Evolutionary conservation across 441 rosid species (phyloP).

Genomic region (Populus trichocarpa): DNA sequence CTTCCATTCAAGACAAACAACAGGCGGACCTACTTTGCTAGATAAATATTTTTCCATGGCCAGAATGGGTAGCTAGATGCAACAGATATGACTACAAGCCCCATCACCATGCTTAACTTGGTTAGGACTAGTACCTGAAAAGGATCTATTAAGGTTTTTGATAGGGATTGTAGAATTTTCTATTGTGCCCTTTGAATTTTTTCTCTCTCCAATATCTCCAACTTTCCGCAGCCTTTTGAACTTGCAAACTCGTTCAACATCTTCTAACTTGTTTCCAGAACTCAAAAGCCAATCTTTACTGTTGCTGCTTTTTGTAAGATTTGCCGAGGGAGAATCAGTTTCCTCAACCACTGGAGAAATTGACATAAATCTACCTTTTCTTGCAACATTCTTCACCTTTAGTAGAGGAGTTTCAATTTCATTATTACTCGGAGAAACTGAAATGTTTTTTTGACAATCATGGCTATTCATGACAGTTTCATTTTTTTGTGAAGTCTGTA

Average conservation of each 20-base stretch:
- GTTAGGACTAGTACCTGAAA: slow-evolving; percentile 19
- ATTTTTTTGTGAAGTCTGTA: slow-evolving; percentile 31
- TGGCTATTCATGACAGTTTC: slow-evolving; percentile 18
- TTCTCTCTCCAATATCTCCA: slow-evolving; percentile 41
- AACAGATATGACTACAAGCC: slow-evolving; percentile 17
- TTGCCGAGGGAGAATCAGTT: slow-evolving; percentile 35
- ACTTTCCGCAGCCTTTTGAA: slow-evolving; percentile 75
- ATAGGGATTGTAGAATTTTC: slow-evolving; percentile 30
- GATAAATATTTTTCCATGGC: background rate
- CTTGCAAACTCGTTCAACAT: slow-evolving; percentile 39
- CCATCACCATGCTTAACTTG: slow-evolving; percentile 45
- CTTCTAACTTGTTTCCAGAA: slow-evolving; percentile 50
- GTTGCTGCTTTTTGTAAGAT: slow-evolving; percentile 32
- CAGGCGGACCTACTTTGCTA: background rate
- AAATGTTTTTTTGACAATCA: slow-evolving; percentile 17
- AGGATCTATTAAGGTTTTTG: slow-evolving; percentile 30
- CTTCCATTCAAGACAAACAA: background rate
- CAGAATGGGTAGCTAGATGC: background rate
- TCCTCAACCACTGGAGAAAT: slow-evolving; percentile 37
- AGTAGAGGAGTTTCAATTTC: slow-evolving; percentile 29
- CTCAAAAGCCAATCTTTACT: slow-evolving; percentile 71
- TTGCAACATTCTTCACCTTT: slow-evolving; percentile 23
- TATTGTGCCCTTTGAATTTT: slow-evolving; percentile 23
- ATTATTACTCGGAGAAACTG: slow-evolving; percentile 20
- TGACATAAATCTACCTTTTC: slow-evolving; percentile 26